Evolutionary conservation across 2,329 filamentous ascomycete genomes (phyloP), one percentile per base, ranked within the genome.

Genomic region (Daldinia eschscholtzii): DNA sequence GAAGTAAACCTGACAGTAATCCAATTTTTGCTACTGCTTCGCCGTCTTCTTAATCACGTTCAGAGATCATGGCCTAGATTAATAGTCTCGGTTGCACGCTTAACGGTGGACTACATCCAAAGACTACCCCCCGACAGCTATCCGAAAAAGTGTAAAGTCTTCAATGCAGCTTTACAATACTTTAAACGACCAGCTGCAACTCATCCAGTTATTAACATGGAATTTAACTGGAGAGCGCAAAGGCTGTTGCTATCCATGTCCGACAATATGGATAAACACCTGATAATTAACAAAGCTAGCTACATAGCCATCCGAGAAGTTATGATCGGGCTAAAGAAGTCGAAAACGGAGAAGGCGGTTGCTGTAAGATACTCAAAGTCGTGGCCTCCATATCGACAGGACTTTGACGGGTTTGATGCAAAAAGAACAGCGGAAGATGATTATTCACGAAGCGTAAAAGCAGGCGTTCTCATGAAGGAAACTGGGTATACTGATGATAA

Each of bases 311-410:
- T 91, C 50, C 82, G 85, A 41, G 72, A 80, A 42, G 86, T 89
- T 2, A 76, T 91, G 61, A 76, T 86, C 6, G 87, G 83, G 2
- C 80, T 86, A 62, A 82, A 82, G 48, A 90, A 89, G 73, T 86
- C 84, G 7, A 74, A 79, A 6, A 79, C 78, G 4, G 89, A 91
- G 76, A 79, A 77, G 13, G 83, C 81, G 37, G 84, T 83, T 35
- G 82, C 85, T 1, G 71, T 78, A 20, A 83, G 86, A 30, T 83
- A 88, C 62, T 79, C 81, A 1, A 81, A 83, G 57, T 83, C 82
- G 1, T 91, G 88, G 89, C 89, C 89, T 9, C 89, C 89, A 0
- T 90, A 89, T 77, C 79, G 87, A 61, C 80, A 83, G 41, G 82
- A 85, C 10, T 83, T 85, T 64, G 86, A 91, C 73, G 88, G 88